Evolutionary conservation across 1,284 basidiomycete species (phyloP), one percentile per base, ranked within the genome.

Genomic region (Trametes pubescens): DNA sequence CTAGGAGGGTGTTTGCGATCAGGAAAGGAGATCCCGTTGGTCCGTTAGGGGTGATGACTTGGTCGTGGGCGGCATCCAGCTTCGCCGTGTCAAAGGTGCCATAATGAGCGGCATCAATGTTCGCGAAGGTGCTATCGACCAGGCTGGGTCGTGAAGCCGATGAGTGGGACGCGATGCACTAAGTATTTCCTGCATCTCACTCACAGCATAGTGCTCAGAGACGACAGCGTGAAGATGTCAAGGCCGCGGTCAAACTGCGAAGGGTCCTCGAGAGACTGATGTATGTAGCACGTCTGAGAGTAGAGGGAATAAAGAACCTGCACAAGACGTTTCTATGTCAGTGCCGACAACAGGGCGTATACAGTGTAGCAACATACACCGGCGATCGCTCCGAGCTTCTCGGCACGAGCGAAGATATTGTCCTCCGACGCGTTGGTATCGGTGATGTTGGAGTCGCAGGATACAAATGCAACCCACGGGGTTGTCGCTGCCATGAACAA

Each of bases 391-490:
- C 61, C 61, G 4, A 62, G 54, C 21, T 53, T 35, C 51, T 62
- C 52, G n/a, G 61, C 65, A 3, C 61, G 61, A 4, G 52, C 46
- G 32, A 66, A 54, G 35, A 66, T 63, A 38, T 66, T 59, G 14
- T 52, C 49, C 13, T 43, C 24, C 0, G 58, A 43, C n/a, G 54
- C 54, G 11, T 52, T 22, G 8, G 65, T 61, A 2, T 52, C 37
- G 24, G 48, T 49, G 26, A 34, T 49, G 21, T 60, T 66, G 0
- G 32, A 14, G 40, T 66, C 65, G 34, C 65, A 66, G 18, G 58
- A 35, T 2, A 66, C 55, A n/a, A 62, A 57, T 11, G 65, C 65
- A 22, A 66, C 26, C 61, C 65, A 66, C 7, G 61, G 57, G 1
- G 58, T 61, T 18, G 40, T 51, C 21, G 63, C 63, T 61, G 7